Evolutionary conservation across 345 rosid genomes (phyloP), one percentile per base, ranked within the genome.

Genomic region (Salix caprea): DNA sequence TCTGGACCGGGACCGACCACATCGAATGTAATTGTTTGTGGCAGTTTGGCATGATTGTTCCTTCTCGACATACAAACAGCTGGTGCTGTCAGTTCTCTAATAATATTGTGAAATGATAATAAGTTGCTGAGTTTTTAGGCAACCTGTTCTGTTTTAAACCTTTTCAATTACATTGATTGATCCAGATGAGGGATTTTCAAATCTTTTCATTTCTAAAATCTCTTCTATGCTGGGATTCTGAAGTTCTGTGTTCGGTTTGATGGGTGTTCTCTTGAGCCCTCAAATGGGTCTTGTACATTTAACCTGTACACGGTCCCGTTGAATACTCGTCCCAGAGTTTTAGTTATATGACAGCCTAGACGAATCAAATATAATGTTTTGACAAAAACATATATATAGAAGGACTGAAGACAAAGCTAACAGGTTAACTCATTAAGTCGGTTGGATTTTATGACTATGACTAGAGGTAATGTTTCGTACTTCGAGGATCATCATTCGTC

Each of bases 21-120:
- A 58, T 46, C 36, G 46, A 69, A 73, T 70, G 64, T 71, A 26
- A 69, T 77, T 61, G 50, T 56, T 46, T 73, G 84, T 75, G 77
- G 78, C 73, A 65, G 52, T 70, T 72, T 69, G 61, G 13, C 36
- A 58, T 24, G 16, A 42, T 66, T 36, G 39, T 72, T 13, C 36
- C 7, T 26, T 70, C 48, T 12, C 16, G 30, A 11, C 28, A 26
- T 3, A n/a, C 34, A 16, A 62, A 14, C 66, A 62, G 0, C 14
- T 26, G n/a, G 16, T 52, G n/a, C 7, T 54, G 60, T 54, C n/a
- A 19, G 11, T 54, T 19, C 9, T 7, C 58, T 6, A 6, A 52
- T 19, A 52, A 6, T 6, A 16, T 52, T 52, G 58, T 52, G 58
- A 52, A 52, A 52, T 18, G n/a, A 18, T 19, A 18, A 15, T 0